Conservation (phyloP, 2,329 filamentous ascomycete genomes). For the Penicillium sp. region DNA sequence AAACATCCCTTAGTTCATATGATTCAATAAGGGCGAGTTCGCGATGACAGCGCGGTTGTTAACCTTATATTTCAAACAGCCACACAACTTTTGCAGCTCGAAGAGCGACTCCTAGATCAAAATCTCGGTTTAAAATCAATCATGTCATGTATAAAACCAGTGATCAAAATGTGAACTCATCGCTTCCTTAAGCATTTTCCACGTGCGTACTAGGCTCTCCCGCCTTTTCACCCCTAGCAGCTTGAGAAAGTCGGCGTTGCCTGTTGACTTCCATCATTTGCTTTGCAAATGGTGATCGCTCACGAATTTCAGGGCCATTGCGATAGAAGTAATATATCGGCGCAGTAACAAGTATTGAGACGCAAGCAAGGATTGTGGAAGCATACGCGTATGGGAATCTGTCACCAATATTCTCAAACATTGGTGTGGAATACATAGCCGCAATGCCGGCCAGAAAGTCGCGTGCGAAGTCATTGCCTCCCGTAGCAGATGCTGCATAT, state of each 20-base stretch:
- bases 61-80: too few relatives aligned
- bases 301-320: conserved; percentile 56
- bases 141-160: not conserved
- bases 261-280: not conserved
- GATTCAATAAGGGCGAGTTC: too few relatives aligned
- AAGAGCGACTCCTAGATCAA: too few relatives aligned
- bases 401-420: not conserved
- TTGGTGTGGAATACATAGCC: conserved; percentile 58
- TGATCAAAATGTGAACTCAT: not conserved
- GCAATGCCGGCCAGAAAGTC: conserved; percentile 64
- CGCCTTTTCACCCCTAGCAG: not conserved
- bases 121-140: not conserved
- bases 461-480: conserved; percentile 64
- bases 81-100: too few relatives aligned
- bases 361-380: conserved; percentile 57
- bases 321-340: conserved; percentile 63
- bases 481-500: conserved; percentile 64
- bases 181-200: not conserved
- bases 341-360: conserved; percentile 57
- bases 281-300: conserved; percentile 59
- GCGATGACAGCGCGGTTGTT: too few relatives aligned
- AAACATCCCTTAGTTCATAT: too few relatives aligned
- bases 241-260: not conserved
- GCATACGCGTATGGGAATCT: conserved; percentile 47
- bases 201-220: not conserved